Base-by-base conservation (phyloP, 1,284 basidiomycete genomes). In the Ceratobasidium sp. region DNA sequence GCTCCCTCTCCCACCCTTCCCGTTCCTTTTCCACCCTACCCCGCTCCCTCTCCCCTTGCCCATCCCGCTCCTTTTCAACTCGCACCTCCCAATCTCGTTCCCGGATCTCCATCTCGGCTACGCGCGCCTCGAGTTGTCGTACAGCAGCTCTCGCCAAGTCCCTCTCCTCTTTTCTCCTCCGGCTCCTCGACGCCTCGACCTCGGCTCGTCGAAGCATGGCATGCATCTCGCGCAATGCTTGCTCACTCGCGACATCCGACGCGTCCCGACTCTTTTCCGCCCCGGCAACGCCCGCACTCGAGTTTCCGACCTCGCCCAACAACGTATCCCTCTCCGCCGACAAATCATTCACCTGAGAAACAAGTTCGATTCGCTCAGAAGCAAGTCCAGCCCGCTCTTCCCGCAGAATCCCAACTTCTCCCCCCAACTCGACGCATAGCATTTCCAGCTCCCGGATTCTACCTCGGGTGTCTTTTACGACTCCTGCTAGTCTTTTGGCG, bases 41-140 rank as follows among this genome's bases (percentile, higher is more conserved):
- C 23, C 41, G 35, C 35, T 76, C 74, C 54, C 64, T 14, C 52
- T 64, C 74, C 3, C 74, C 64, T 10, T 64, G 46, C 35, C 74
- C 74, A 59, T 66, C 74, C 27, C 64, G 62, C 20, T 76, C 74
- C 54, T 62, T n/a, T 50, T 76, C 74, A 20, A 76, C 64, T n/a
- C 64, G 62, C 12, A 76, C 74, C 41, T 76, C 74, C 64, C 65
- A 57, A 48, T 76, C 74, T 10, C 62, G 35, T n/a, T 64, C 62
- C 10, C 74, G 62, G 23, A 76, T 30, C 52, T 76, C 38, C 54
- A 46, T 44, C 74, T 48, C 74, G 33, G 16, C n/a, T 10, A 76
- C 5, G 4, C 38, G 74, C 20, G 20, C 16, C 41, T 76, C 35
- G 12, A 76, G 52, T 12, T 67, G 52, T 48, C n/a, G 23, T 18